Conservation (phyloP, 257 asterid species). For the Forsythia viridissima region DNA sequence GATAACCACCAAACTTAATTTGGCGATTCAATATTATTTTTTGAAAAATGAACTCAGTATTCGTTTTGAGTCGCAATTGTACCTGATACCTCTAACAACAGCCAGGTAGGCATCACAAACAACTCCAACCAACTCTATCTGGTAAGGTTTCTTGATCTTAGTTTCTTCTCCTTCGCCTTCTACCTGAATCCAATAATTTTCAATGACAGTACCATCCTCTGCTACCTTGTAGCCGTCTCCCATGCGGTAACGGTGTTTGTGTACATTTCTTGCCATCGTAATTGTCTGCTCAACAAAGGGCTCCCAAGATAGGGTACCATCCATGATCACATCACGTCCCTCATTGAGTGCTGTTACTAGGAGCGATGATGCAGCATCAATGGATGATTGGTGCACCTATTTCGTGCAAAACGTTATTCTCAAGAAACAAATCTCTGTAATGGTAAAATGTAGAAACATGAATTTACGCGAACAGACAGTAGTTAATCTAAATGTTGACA, state of each 20-base stretch:
- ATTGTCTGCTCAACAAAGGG: constrained; percentile 94
- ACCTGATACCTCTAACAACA: constrained; percentile 94
- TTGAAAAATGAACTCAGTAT: not conserved
- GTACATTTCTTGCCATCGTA: constrained; percentile 83
- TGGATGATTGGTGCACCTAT: constrained; percentile 93
- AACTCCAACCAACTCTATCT: constrained; percentile 93
- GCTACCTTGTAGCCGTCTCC: constrained; percentile 82
- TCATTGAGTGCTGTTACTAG: constrained; percentile 88
- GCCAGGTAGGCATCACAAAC: constrained; percentile 88
- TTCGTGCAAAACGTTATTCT: not conserved
- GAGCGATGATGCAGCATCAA: constrained; percentile 94
- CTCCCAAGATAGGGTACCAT: constrained; percentile 93
- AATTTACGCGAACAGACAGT: not conserved
- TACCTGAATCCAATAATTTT: constrained; percentile 71
- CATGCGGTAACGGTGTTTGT: constrained; percentile 73
- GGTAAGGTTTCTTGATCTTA: constrained; percentile 53
- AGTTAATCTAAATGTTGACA: not conserved
- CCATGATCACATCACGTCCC: constrained; percentile 98
- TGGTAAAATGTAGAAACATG: not conserved
- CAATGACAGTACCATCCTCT: constrained; percentile 71
- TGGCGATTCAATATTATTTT: not conserved
- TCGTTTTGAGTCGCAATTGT: not conserved
- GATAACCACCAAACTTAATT: not conserved
- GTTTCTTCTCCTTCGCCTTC: constrained; percentile 44
- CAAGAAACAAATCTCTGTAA: not conserved